Base-by-base conservation (phyloP, 139 green algal genomes). In the Tetradesmus obliquus region DNA sequence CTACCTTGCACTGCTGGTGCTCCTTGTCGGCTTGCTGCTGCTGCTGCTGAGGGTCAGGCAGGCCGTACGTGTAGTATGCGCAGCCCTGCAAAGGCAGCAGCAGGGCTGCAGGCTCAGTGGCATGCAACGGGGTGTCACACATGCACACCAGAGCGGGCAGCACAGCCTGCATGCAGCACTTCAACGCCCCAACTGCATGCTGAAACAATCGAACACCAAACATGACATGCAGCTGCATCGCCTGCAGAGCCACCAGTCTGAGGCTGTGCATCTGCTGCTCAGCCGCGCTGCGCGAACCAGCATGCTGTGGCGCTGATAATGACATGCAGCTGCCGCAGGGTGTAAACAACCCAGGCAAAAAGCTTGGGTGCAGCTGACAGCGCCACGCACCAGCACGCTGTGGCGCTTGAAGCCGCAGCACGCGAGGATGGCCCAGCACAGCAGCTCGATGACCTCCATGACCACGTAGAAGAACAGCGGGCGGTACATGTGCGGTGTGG, bases 391-490 rank as follows among this genome's bases (percentile, higher is more conserved):
- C 69, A 24, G 19, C 2, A 91, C n/a, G 13, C 20, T 84, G 53
- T 82, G 55, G 15, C 87, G 76, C 76, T 80, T 79, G 85, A 92
- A 94, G 79, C 92, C 89, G 54, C 81, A 60, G 15, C 54, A 45
- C 24, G 54, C 8, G 17, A 89, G 90, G 51, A 91, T 87, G 45
- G 20, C 71, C 84, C 76, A 89, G 53, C 74, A 80, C 3, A 91
- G 58, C 20, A 86, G 74, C 24, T 90, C 92, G 6, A 91, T 8
- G 3, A 79, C 55, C 91, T 95, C 94, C 81, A 91, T 95, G 8
- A 94, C n/a, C 9, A 95, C 51, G 90, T 95, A 95, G 86, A 95
- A 95, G 2, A 71, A 8, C 3, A 95, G 90, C 1, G 94, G 94
- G 54, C 94, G 88, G 91, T 94, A 95, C 15, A 89, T 88, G 57